phyloP scores from a whole-genome alignment of 345 rosid species.

The Salix exigua region DNA sequence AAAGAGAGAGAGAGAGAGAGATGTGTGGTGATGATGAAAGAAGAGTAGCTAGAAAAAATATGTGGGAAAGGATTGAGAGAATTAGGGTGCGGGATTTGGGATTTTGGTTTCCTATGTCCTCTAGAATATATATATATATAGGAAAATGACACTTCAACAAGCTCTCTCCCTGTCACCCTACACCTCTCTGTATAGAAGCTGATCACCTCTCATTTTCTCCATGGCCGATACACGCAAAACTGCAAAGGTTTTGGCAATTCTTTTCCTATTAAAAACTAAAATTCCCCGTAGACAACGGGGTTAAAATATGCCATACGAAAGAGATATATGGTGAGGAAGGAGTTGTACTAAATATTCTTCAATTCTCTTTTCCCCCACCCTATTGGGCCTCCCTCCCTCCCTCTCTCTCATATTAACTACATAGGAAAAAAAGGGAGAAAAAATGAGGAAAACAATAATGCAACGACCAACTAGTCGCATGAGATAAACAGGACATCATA shows the following conservation, averaged over 20 bases:
- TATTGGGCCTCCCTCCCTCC: neutral
- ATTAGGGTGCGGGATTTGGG: slow-evolving; percentile 8
- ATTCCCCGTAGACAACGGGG: slow-evolving; percentile 13
- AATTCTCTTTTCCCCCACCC: neutral
- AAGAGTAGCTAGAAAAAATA: slow-evolving; percentile 3
- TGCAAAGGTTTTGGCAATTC: neutral
- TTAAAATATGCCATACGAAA: neutral
- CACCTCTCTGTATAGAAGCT: neutral
- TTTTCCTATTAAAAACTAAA: neutral
- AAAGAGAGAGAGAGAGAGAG: neutral
- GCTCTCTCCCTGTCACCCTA: slow-evolving; percentile 5
- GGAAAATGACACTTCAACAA: slow-evolving; percentile 48
- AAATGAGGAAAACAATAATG: neutral
- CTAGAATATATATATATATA: slow-evolving; percentile 51
- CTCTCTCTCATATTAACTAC: neutral
- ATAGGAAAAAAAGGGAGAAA: too few species aligned
- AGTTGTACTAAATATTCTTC: neutral
- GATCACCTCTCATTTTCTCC: slow-evolving; percentile 1
- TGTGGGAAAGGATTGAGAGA: neutral
- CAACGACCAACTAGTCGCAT: neutral
- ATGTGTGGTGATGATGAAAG: slow-evolving; percentile 23
- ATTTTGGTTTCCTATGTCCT: slow-evolving; percentile 22
- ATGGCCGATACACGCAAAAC: slow-evolving; percentile 10
- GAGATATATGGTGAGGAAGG: neutral
- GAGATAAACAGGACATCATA: neutral